Evolutionary conservation across 2,329 filamentous ascomycete genomes (phyloP), one percentile per base, ranked within the genome.

Genomic region (Calonectria pteridis): DNA sequence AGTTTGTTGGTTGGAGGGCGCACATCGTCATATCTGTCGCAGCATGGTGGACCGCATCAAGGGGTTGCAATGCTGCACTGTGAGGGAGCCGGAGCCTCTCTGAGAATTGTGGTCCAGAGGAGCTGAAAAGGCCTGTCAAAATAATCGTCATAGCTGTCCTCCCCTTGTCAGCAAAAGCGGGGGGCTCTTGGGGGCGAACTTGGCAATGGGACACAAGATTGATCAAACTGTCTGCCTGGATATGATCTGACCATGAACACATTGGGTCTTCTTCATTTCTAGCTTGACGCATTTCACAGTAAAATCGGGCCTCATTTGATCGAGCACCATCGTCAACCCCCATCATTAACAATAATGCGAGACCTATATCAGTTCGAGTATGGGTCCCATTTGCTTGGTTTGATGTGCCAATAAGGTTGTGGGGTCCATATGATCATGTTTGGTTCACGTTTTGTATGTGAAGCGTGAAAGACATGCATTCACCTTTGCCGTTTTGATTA

Each of bases 331-430:
- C 29, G 14, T 10, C 18, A 23, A 4, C 18, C 14, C 55, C 37
- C 23, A 28, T 28, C 35, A 14, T 62, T 14, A n/a, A 28, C 33
- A 26, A 59, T 28, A 16, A 62, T 62, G 31, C 29, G 23, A 62
- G 14, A 40, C 33, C 51, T 37, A 40, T 62, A 62, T 62, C 55
- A 14, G 29, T 62, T 35, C 31, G 64, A 37, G 35, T 63, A 71
- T 62, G 64, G 64, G 10, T n/a, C 50, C 16, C n/a, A 18, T 43
- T 13, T 26, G 28, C 28, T 23, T 10, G 28, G 28, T 43, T 46
- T 26, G 29, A 53, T 23, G 68, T 26, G 49, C 33, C 18, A 67
- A 67, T 67, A 58, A 71, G 62, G 37, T 59, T 71, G 69, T 40
- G 63, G 69, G 64, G 64, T 29, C 33, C 35, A 49, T 28, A 7